Base-by-base conservation (phyloP, 257 asterid species). In the Salvia hispanica region DNA sequence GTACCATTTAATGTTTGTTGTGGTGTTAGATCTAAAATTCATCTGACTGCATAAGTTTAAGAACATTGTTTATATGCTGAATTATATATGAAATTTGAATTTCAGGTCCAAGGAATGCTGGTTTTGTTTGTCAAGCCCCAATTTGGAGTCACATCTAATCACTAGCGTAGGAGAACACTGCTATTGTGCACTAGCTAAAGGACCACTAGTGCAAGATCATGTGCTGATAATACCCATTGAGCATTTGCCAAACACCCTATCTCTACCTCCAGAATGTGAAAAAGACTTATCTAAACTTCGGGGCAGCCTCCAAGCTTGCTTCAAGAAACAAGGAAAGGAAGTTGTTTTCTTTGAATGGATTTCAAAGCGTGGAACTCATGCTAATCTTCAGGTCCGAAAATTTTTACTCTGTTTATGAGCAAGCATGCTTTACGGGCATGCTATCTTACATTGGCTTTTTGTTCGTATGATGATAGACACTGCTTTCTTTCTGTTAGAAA, bases 101-200 rank as follows among this genome's bases (percentile, higher is more conserved):
- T 78, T 72, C 78, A 93, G 97, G 84, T 86, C 95, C 73, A 93
- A 71, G 77, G 97, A 93, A 69, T 93, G 99, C 77, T 93, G 99
- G 99, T 93, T 93, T 78, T 90, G 99, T 77, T 76, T 93, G 82
- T 90, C 99, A 58, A 88, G 92, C 81, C 84, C 88, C 56, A 85
- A 66, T 60, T 78, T 93, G 70, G 99, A 93, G 80, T 81, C 91
- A 1, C 99, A 93, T 78, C 84, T 93, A 60, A 89, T 93, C 70
- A 74, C 77, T 63, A 82, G 87, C 75, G 70, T 93, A 31, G 97
- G 97, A 37, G 97, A 93, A 71, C 53, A 81, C 44, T 90, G 86
- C 81, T 93, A 93, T 66, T 88, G 92, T 68, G 95, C 97, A 62
- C 87, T 93, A 71, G 90, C 99, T 66, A 93, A 93, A 85, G 99